Evolutionary conservation across 768 basidiomycete genomes (phyloP), one percentile per base, ranked within the genome.

Genomic region (Serendipita vermifera): DNA sequence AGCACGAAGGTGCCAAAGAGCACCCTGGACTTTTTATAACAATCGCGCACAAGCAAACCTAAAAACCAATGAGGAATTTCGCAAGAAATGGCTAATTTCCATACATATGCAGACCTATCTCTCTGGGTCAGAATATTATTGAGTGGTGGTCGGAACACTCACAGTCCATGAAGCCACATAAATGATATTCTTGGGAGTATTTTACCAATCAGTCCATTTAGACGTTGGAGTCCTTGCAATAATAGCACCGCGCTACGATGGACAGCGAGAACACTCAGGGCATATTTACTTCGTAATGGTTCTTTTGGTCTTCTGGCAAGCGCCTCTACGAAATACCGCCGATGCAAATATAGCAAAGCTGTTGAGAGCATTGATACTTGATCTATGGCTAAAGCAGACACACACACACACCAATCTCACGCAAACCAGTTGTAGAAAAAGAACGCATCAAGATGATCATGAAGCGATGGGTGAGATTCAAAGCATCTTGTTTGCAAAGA

Each of bases 191-290:
- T n/a, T n/a, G n/a, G n/a, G n/a, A n/a, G n/a, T n/a, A n/a, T n/a
- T n/a, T n/a, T n/a, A n/a, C n/a, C n/a, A n/a, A n/a, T n/a, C n/a
- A n/a, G n/a, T n/a, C n/a, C n/a, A n/a, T n/a, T n/a, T n/a, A n/a
- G n/a, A n/a, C n/a, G n/a, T n/a, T n/a, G n/a, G n/a, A n/a, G n/a
- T n/a, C n/a, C n/a, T n/a, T n/a, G n/a, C n/a, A n/a, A n/a, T n/a
- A n/a, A n/a, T n/a, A n/a, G n/a, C n/a, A n/a, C n/a, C n/a, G 57
- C 57, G 43, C 57, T 58, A 22, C 53, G 57, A 38, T 58, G 85
- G 9, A 81, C 81, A 11, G 83, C 83, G 3, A 85, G 71, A 9
- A 82, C 81, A 1, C 83, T 85, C 5, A 82, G 81, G 20, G 83
- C 81, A 63, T 78, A 80, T 41, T 71, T 72, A 66, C 83, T 80